These are phyloP conservation scores for Endoconidiophora polonica DNA, from an alignment of 2,329 filamentous ascomycete species.

Conservation along the genomic window DNA sequence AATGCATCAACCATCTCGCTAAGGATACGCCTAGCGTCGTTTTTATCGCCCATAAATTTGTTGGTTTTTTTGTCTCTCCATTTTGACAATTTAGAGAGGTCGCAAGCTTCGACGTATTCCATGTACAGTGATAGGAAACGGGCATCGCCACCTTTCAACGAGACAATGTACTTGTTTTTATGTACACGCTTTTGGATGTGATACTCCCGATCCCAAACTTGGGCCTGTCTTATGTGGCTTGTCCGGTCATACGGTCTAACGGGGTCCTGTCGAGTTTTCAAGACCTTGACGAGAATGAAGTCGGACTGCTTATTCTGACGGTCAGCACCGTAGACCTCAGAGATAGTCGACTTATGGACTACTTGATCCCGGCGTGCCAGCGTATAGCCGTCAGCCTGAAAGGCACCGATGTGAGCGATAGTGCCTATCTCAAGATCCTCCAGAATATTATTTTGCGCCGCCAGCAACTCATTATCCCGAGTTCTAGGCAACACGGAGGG, in stretches of 20 bases:
- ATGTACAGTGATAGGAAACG: conserved; percentile 44
- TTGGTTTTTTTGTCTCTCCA: conserved; percentile 34
- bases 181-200: conserved; percentile 35
- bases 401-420: background rate
- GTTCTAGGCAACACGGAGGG: background rate
- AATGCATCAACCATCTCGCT: conserved; percentile 37
- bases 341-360: conserved; percentile 2
- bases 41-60: conserved; percentile 31
- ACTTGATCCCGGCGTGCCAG: background rate
- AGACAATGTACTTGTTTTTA: conserved; percentile 40
- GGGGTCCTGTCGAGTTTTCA: background rate
- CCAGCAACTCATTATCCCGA: no score
- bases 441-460: no score
- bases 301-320: background rate
- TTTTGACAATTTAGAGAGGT: conserved; percentile 30
- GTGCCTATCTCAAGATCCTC: no score
- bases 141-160: conserved; percentile 41
- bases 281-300: conserved; percentile 6
- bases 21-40: conserved; percentile 35
- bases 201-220: conserved; percentile 43
- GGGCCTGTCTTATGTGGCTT: conserved; percentile 33
- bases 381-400: conserved; percentile 2
- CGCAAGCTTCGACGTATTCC: conserved; percentile 41
- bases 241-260: background rate
- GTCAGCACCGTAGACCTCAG: conserved; percentile 1